Base-by-base conservation (phyloP, 306 rosid genomes). In the Cicer cuneatum region DNA sequence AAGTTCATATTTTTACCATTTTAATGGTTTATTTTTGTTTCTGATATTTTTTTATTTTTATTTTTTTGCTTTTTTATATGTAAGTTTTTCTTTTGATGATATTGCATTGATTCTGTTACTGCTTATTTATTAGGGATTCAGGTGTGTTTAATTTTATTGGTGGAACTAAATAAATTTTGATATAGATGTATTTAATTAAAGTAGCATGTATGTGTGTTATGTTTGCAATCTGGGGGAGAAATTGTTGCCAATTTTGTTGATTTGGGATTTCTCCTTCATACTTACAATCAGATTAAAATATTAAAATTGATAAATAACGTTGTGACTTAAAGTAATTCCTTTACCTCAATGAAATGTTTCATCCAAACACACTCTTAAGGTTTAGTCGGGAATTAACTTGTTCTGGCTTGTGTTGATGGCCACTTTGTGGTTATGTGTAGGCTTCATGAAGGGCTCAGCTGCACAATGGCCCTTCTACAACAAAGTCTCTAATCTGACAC, bases 391-490 rank as follows among this genome's bases (percentile, higher is more conserved):
- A 70, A 48, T 54, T 47, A 51, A 60, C 49, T 76, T 60, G 16
- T 13, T 43, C 35, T 29, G 35, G 35, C 35, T 29, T 29, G 35
- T 29, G 35, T 29, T 29, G 35, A 4, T 41, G 45, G 45, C 9
- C 8, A 41, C 10, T 41, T 41, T 41, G 53, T 11, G 70, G 38
- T 6, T 14, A 24, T 83, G 67, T 78, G 52, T 72, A 87, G 95
- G 91, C 6, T 78, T 52, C 69, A 14, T 51, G 4, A 86, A 74
- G 71, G 80, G 81, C 69, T 81, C 83, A 2, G 84, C 77, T 72
- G 80, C 71, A 16, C 95, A 82, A 13, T 86, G 95, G 96, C 87
- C 85, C 2, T 89, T 87, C 79, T 77, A 83, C 7, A 90, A 82
- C 83, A 85, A 85, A 87, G 86, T 74, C 63, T 83, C 93, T 76